Percentiles rank a stretch among this genome's conserved stretches.
These are phyloP conservation scores for Drechslerella coelobrocha DNA, from an alignment of 2,329 filamentous ascomycete species.

Conservation along the genomic window DNA sequence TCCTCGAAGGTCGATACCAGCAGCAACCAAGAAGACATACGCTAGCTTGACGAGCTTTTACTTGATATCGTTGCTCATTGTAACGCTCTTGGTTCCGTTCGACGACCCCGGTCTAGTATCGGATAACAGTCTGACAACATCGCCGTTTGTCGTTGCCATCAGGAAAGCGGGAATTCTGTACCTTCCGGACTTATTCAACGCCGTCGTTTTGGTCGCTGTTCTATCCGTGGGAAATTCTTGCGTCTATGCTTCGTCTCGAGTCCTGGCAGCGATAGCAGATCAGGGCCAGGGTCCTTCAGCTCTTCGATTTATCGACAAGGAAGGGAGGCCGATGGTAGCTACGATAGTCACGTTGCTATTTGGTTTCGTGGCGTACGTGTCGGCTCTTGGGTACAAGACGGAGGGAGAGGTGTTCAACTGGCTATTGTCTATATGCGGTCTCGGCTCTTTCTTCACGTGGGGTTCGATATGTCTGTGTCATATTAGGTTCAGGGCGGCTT, in stretches of 20 bases:
- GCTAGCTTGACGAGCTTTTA: slow-evolving; percentile 63
- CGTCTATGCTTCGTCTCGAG: slow-evolving; percentile 63
- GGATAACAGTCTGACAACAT: slow-evolving; percentile 55
- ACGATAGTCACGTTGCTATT: slow-evolving; percentile 39
- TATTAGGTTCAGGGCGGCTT: slow-evolving; percentile 70
- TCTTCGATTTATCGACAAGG: slow-evolving; percentile 68
- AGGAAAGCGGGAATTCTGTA: slow-evolving; percentile 67
- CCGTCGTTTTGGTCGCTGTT: slow-evolving; percentile 69
- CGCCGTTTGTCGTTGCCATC: slow-evolving; percentile 71
- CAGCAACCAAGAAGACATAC: slow-evolving; percentile 62
- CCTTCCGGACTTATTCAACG: slow-evolving; percentile 71
- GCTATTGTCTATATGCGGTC: slow-evolving; percentile 74
- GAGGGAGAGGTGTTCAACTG: slow-evolving; percentile 65
- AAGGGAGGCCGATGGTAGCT: slow-evolving; percentile 63
- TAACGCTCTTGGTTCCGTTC: slow-evolving; percentile 61
- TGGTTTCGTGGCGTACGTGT: slow-evolving; percentile 42
- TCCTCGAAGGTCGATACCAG: slow-evolving; percentile 62
- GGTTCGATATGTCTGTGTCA: slow-evolving; percentile 71
- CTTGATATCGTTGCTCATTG: slow-evolving; percentile 60
- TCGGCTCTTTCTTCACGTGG: slow-evolving; percentile 79
- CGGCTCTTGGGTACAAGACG: slow-evolving; percentile 41
- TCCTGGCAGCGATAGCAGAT: slow-evolving; percentile 63
- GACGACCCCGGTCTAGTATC: slow-evolving; percentile 58
- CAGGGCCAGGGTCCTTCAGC: slow-evolving; percentile 65
- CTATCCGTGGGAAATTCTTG: slow-evolving; percentile 65